These are phyloP conservation scores for Eleusine coracana DNA, from an alignment of 176 grass and related monocot species.

Conservation along the genomic window DNA sequence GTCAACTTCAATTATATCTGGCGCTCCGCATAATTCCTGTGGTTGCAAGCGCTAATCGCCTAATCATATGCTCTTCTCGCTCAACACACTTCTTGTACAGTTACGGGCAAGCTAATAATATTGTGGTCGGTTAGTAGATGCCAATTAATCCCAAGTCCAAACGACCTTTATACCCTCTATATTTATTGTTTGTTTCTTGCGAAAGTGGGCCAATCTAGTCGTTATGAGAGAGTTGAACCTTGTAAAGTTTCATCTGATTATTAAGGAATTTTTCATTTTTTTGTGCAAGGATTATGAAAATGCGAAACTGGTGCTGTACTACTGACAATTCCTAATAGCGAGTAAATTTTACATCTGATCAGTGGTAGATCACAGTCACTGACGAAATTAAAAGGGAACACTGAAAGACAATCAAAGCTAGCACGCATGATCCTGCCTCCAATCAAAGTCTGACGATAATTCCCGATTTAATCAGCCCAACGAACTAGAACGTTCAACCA, in stretches of 20 bases:
- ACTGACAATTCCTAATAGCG: neutral
- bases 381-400: neutral
- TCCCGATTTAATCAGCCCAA: neutral
- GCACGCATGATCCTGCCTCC: slow-evolving; percentile 11
- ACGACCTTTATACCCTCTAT: neutral
- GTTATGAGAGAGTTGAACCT: neutral
- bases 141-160: neutral
- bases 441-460: neutral
- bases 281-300: neutral
- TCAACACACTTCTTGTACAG: slow-evolving; percentile 22
- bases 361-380: neutral
- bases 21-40: slow-evolving; percentile 31
- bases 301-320: too few relatives aligned
- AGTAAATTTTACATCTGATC: neutral
- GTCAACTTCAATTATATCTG: slow-evolving; percentile 44
- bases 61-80: slow-evolving; percentile 20
- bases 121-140: slow-evolving; percentile 28
- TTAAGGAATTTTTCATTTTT: neutral
- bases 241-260: neutral
- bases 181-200: neutral
- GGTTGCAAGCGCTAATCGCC: slow-evolving; percentile 45
- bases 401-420: neutral
- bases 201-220: neutral
- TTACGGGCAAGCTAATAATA: slow-evolving; percentile 31
- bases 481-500: slow-evolving; percentile 26